Base-by-base conservation (phyloP, 106 monocot genomes). In the Allium cepa region DNA sequence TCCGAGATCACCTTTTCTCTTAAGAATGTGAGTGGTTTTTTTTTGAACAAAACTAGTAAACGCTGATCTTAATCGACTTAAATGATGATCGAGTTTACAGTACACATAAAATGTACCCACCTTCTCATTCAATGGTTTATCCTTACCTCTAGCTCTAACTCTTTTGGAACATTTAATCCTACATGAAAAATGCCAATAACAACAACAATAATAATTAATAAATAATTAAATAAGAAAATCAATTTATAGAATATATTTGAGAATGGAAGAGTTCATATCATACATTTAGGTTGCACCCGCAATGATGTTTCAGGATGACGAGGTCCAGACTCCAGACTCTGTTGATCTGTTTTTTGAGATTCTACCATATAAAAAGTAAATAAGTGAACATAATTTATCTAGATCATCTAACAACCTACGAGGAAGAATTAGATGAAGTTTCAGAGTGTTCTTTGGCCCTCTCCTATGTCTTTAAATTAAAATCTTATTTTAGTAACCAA, bases 131-230 rank as follows among this genome's bases (percentile, higher is more conserved):
- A 99, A 67, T 71, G 92, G 92, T 60, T 79, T 89, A 57, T 92
- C 97, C 86, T 99, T 99, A 67, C 92, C 57, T 93, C 97, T 47
- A 77, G 47, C 72, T 93, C 90, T 67, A 87, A 58, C 68, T 99
- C 97, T n/a, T 59, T 85, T 64, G 65, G 97, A 81, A 50, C 93
- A 84, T 75, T 92, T 99, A 9, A 81, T 79, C 68, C 92, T 97
- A 99, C 97, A 86, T 89, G n/a, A n/a, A n/a, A n/a, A n/a, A n/a
- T n/a, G n/a, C n/a, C n/a, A n/a, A n/a, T n/a, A n/a, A n/a, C n/a
- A 11, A 52, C n/a, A n/a, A n/a, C n/a, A n/a, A n/a, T n/a, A n/a
- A n/a, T n/a, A n/a, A n/a, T n/a, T n/a, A n/a, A n/a, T n/a, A n/a
- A n/a, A n/a, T n/a, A n/a, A n/a, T n/a, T n/a, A 52, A 52, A 52